Conservation (phyloP, 345 rosid species). For the Noccaea bulbosa region DNA sequence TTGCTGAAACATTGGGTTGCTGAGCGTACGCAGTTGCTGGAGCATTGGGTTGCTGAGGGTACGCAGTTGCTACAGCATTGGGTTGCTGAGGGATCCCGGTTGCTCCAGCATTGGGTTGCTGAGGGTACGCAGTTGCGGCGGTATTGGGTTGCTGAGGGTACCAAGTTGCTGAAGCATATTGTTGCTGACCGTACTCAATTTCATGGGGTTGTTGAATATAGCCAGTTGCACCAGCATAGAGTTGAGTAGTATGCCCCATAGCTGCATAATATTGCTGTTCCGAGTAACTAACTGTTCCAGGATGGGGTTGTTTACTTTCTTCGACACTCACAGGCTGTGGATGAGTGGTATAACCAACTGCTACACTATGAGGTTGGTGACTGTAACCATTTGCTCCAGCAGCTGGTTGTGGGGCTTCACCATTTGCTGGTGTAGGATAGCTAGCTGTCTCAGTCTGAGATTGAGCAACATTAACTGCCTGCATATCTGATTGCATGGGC, state of each 20-base stretch:
- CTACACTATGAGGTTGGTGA: slow-evolving; percentile 28
- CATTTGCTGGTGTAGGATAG: slow-evolving; percentile 23
- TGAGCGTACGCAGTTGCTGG: not conserved
- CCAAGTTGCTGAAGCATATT: slow-evolving; percentile 10
- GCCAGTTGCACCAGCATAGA: slow-evolving; percentile 34
- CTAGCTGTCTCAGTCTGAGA: slow-evolving; percentile 29
- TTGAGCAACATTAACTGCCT: slow-evolving; percentile 26
- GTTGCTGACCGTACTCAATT: not conserved
- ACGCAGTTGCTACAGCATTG: not conserved
- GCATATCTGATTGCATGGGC: slow-evolving; percentile 27
- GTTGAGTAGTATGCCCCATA: slow-evolving; percentile 22
- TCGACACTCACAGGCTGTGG: slow-evolving; percentile 37
- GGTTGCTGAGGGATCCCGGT: slow-evolving; percentile 12
- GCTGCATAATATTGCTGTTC: slow-evolving; percentile 35
- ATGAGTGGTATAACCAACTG: slow-evolving; percentile 18
- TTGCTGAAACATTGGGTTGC: not conserved
- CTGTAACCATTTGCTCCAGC: slow-evolving; percentile 33
- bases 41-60: not conserved
- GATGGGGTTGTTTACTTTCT: slow-evolving; percentile 31
- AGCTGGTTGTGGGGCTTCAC: slow-evolving; percentile 34
- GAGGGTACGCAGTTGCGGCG: slow-evolving; percentile 8
- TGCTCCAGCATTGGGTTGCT: slow-evolving; percentile 11
- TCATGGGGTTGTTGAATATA: slow-evolving; percentile 25
- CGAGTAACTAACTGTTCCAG: slow-evolving; percentile 38
- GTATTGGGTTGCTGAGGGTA: slow-evolving; percentile 23